Base-by-base conservation (phyloP, 1,284 basidiomycete genomes). In the Coniophora puteana region DNA sequence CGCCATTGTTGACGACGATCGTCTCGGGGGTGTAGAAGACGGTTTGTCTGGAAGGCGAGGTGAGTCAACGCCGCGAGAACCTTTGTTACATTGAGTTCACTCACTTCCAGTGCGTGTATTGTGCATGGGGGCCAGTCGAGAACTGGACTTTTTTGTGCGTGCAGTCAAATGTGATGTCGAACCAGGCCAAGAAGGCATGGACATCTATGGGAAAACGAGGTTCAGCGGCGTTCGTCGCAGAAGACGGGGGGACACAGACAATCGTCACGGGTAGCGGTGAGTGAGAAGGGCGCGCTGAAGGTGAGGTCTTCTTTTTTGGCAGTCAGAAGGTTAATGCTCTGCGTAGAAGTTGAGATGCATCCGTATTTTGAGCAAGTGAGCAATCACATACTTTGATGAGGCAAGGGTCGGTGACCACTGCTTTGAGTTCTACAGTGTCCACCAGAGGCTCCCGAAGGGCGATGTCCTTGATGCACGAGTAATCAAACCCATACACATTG, bases 101-200 rank as follows among this genome's bases (percentile, higher is more conserved):
- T 57, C 54, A 89, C 86, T 96, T 96, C 92, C 92, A 94, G 67
- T 95, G 93, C 14, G 93, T 96, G 74, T 96, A 95, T 66, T 92
- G 89, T 40, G 93, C 89, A 55, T 97, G 93, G 8, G 93, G 94
- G 17, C 93, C 94, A 14, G 93, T 97, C 38, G 89, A 93, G 68
- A 97, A 97, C 57, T 84, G 83, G 50, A 96, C 85, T 53, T 92
- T 92, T 67, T 94, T 98, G 74, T 99, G 96, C 48, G 93, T 94
- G 61, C 90, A 93, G 44, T 91, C 86, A 68, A 99, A 99, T 36
- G 83, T 78, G 57, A 97, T 89, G 65, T 99, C 96, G 67, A 99
- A 99, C 96, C 96, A 99, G 27, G 93, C 94, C 40, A 99, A 82
- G 82, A 98, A 97, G n/a, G 96, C 96, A 60, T 99, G 96, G 14